Evolutionary conservation across 768 basidiomycete species (phyloP).

Genomic region (Rhodotorula taiwanensis): DNA sequence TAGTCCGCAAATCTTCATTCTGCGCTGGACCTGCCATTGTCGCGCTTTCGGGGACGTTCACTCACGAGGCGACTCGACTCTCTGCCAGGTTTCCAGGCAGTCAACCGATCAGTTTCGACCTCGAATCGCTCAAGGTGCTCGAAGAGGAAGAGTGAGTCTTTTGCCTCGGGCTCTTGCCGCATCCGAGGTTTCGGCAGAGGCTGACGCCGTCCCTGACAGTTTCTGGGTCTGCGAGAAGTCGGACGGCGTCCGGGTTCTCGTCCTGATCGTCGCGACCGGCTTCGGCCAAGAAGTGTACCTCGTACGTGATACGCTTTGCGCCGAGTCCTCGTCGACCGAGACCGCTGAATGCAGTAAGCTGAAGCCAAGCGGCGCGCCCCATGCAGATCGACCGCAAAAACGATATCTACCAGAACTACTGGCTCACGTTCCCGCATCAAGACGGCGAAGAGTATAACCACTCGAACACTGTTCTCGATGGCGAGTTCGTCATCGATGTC

Average conservation of each 20-base stretch:
- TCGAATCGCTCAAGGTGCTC: slow-evolving; percentile 62
- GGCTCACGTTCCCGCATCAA: slow-evolving; percentile 84
- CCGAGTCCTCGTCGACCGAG: too few relatives aligned
- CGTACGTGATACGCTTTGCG: slow-evolving; percentile 51
- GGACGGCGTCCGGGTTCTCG: slow-evolving; percentile 83
- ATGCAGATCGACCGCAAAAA: slow-evolving; percentile 90
- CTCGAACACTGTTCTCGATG: slow-evolving; percentile 77
- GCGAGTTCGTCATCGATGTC: slow-evolving; percentile 84
- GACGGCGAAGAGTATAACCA: slow-evolving; percentile 63
- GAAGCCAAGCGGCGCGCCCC: not conserved
- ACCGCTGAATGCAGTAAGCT: too few relatives aligned
- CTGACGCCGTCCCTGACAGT: slow-evolving; percentile 47
- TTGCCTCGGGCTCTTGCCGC: not conserved
- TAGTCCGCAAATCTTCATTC: not conserved
- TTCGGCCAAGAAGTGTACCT: slow-evolving; percentile 60
- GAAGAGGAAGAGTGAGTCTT: slow-evolving; percentile 67
- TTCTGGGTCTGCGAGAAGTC: slow-evolving; percentile 99
- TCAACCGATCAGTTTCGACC: slow-evolving; percentile 85
- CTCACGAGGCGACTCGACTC: not conserved
- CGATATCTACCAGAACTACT: slow-evolving; percentile 63
- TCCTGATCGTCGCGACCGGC: slow-evolving; percentile 59
- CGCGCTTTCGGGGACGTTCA: not conserved
- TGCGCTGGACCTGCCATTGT: not conserved
- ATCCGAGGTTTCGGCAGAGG: not conserved
- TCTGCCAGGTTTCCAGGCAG: slow-evolving; percentile 77